Evolutionary conservation across 129 eudicot genomes (phyloP).

Genomic region (Silybum marianum): DNA sequence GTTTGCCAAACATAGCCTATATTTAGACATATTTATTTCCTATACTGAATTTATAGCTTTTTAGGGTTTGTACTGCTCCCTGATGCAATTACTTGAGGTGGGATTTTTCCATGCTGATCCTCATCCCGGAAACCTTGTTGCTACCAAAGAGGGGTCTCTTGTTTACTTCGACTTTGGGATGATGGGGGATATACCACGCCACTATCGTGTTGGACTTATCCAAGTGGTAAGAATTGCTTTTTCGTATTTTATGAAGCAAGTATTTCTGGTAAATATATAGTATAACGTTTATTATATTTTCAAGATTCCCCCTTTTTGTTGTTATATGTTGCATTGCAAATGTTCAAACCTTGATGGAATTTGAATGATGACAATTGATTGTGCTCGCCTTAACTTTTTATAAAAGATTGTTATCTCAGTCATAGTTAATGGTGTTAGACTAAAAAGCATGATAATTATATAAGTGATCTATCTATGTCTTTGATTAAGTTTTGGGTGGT

Average conservation of each 20-base stretch:
- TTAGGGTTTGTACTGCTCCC: conserved; percentile 87
- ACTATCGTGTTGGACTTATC: conserved; percentile 94
- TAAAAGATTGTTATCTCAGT: not conserved
- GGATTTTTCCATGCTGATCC: conserved; percentile 98
- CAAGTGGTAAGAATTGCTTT: conserved; percentile 64
- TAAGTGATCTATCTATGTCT: not conserved
- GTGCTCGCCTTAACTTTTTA: not conserved
- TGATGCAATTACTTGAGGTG: conserved; percentile 94
- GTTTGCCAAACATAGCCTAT: too few relatives aligned
- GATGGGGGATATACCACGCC: conserved; percentile 99
- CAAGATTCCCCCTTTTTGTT: not conserved
- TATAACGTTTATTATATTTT: conserved; percentile 4
- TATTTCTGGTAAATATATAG: not conserved
- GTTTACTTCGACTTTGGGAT: conserved; percentile 98
- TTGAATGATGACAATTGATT: not conserved
- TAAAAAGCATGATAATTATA: not conserved
- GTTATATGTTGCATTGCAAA: conserved; percentile 5
- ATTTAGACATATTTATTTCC: conserved; percentile 8
- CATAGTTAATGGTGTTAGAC: not conserved
- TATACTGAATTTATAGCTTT: conserved; percentile 16
- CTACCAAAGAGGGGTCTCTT: conserved; percentile 81
- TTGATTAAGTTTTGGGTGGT: conserved; percentile 6
- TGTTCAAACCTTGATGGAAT: not conserved
- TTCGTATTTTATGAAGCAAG: not conserved
- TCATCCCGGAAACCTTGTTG: conserved; percentile 96